Conservation (phyloP, 1,284 basidiomycete genomes). For the Tilletia horrida region DNA sequence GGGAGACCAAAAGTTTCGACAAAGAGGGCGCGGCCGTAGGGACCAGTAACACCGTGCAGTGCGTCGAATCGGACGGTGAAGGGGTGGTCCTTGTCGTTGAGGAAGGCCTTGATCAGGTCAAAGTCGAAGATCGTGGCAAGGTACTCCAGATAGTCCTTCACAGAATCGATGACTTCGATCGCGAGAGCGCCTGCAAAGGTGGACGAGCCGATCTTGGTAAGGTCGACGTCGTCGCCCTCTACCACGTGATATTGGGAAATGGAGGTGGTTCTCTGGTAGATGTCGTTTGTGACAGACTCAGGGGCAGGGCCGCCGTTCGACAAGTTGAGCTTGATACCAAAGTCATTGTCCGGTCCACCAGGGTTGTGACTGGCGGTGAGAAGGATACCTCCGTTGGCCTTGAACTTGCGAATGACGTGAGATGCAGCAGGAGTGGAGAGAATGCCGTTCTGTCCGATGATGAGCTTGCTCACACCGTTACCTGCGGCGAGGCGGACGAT, state of each 20-base stretch:
- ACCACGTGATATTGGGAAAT: slow-evolving; percentile 82
- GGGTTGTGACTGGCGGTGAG: slow-evolving; percentile 98
- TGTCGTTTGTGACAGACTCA: slow-evolving; percentile 87
- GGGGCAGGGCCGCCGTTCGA: slow-evolving; percentile 95
- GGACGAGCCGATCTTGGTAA: slow-evolving; percentile 76
- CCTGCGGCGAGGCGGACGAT: slow-evolving; percentile 88
- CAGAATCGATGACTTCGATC: slow-evolving; percentile 90
- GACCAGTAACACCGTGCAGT: slow-evolving; percentile 92
- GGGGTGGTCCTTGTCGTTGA: slow-evolving; percentile 60
- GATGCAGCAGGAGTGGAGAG: slow-evolving; percentile 95
- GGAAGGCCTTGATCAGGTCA: slow-evolving; percentile 82
- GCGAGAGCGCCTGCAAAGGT: slow-evolving; percentile 67
- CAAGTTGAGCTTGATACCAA: slow-evolving; percentile 99
- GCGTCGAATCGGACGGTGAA: slow-evolving; percentile 94
- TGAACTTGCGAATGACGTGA: slow-evolving; percentile 90
- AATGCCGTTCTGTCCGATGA: slow-evolving; percentile 69
- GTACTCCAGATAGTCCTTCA: slow-evolving; percentile 79
- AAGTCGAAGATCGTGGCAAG: slow-evolving; percentile 93
- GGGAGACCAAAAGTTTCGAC: slow-evolving; percentile 78
- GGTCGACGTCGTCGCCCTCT: slow-evolving; percentile 72
- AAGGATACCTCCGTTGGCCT: slow-evolving; percentile 93
- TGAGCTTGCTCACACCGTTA: slow-evolving; percentile 60
- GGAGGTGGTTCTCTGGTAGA: slow-evolving; percentile 83
- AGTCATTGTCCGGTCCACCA: slow-evolving; percentile 93
- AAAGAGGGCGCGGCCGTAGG: slow-evolving; percentile 87